Evolutionary conservation across 2,329 filamentous ascomycete species (phyloP), one percentile per base, ranked within the genome.

Genomic region (Aspergillus hiratsukae): DNA sequence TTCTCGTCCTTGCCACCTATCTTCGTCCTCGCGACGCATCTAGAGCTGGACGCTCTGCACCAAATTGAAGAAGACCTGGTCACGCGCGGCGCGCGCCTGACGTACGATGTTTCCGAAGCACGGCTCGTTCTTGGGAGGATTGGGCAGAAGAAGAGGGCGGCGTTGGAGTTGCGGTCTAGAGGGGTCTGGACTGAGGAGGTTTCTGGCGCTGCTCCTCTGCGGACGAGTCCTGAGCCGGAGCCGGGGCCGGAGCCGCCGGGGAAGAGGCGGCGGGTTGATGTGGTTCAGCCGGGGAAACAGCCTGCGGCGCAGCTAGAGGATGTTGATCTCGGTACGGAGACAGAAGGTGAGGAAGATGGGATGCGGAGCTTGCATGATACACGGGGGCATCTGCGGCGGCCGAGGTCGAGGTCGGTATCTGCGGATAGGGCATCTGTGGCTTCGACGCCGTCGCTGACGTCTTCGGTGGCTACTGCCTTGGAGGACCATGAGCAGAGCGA

Each of bases 51-150:
- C 6, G 83, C 88, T 60, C 76, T 89, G 9, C 83, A 86, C 51
- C 72, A 80, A 31, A 70, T 90, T 14, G 87, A 91, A 68, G 81
- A 85, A 27, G 80, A 80, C 23, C 82, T 95, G 9, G 77, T 81
- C 3, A 67, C 72, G 6, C 71, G 75, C 53, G 75, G 76, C 52
- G 84, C 82, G 5, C 81, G 80, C 0, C 69, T 94, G 53, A 92
- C 90, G 0, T 87, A 87, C 57, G 83, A 93, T 69, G 78, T 88
- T 52, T 78, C 79, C 14, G 88, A 93, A 71, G 91, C 91, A 0
- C 79, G 83, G 4, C 72, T 97, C 3, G 79, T 96, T 1, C 70
- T 97, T 29, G 91, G 89, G 1, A 90, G 86, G 62, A 81, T 96
- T 35, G 80, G 80, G 0, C 87, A 84, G 54, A 86, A 83, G 61